Conservation (phyloP, 2,329 filamentous ascomycete genomes). For the Cyphellophora attinorum region DNA sequence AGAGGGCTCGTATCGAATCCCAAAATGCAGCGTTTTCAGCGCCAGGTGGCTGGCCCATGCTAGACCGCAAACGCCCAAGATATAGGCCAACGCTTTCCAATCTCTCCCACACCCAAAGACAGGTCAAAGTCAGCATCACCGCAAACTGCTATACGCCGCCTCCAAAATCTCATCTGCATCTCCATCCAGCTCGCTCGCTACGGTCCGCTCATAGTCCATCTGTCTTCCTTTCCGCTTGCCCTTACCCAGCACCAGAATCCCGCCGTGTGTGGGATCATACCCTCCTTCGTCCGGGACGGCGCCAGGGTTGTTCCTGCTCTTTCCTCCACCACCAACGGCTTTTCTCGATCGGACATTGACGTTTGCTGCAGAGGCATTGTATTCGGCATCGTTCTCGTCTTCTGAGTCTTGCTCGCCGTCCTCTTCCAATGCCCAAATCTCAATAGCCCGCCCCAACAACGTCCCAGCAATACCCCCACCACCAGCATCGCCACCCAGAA, state of each 20-base stretch:
- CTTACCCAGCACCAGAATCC: background rate
- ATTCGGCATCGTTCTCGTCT: conserved; percentile 4
- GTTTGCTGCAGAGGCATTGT: conserved; percentile 2
- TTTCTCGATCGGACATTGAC: conserved; percentile 4
- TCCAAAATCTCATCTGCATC: conserved; percentile 32
- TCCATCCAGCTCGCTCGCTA: conserved; percentile 24
- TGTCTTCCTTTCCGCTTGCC: conserved; percentile 1
- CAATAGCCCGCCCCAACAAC: conserved; percentile 33
- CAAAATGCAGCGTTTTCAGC: too few relatives aligned
- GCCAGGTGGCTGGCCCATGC: too few relatives aligned
- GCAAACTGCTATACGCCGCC: conserved; percentile 23
- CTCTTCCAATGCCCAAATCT: conserved; percentile 35
- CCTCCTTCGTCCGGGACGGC: background rate
- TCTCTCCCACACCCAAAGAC: too few relatives aligned
- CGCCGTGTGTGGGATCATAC: background rate
- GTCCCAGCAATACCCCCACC: conserved; percentile 38
- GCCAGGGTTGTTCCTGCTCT: background rate
- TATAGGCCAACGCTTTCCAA: too few relatives aligned
- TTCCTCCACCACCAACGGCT: conserved; percentile 9
- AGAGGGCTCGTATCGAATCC: too few relatives aligned
- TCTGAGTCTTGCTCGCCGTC: conserved; percentile 16
- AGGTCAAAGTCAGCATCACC: too few relatives aligned
- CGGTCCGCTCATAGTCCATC: conserved; percentile 9
- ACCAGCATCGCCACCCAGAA: conserved; percentile 36
- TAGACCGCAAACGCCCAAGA: too few relatives aligned